Evolutionary conservation across 306 rosid genomes (phyloP).

Genomic region (Delonix regia): DNA sequence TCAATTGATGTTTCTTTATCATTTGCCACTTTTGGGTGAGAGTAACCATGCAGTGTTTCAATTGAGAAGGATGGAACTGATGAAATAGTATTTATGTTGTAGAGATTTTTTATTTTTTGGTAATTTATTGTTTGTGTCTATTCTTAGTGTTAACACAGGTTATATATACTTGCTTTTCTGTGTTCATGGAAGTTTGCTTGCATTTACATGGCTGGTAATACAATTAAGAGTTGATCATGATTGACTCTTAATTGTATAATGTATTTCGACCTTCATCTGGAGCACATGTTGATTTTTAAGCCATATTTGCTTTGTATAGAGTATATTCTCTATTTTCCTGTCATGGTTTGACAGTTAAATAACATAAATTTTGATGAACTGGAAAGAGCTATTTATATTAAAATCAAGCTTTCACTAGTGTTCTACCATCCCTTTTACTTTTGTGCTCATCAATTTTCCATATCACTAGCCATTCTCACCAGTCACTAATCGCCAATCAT

Average conservation of each 20-base stretch:
- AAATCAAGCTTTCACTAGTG: not conserved
- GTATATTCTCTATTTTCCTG: not conserved
- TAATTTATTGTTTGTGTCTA: no score
- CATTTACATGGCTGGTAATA: slow-evolving; percentile 4
- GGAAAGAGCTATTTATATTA: not conserved
- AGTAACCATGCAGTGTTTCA: not conserved
- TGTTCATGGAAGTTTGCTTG: not conserved
- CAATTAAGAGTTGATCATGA: not conserved
- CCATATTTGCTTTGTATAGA: not conserved
- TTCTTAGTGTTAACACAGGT: not conserved
- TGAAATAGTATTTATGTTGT: not conserved
- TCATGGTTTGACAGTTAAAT: not conserved
- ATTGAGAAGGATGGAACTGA: not conserved
- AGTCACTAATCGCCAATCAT: not conserved
- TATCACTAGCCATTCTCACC: not conserved
- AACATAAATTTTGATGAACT: not conserved
- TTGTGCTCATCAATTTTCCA: not conserved
- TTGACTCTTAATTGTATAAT: not conserved
- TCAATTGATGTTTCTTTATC: not conserved
- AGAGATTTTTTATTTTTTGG: no score
- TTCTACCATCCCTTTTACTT: not conserved
- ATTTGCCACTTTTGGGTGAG: not conserved
- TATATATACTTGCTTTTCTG: not conserved
- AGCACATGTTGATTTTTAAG: not conserved
- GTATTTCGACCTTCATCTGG: not conserved